These are phyloP conservation scores for Termitomyces sp. DNA, from an alignment of 768 basidiomycete species.

Conservation along the genomic window DNA sequence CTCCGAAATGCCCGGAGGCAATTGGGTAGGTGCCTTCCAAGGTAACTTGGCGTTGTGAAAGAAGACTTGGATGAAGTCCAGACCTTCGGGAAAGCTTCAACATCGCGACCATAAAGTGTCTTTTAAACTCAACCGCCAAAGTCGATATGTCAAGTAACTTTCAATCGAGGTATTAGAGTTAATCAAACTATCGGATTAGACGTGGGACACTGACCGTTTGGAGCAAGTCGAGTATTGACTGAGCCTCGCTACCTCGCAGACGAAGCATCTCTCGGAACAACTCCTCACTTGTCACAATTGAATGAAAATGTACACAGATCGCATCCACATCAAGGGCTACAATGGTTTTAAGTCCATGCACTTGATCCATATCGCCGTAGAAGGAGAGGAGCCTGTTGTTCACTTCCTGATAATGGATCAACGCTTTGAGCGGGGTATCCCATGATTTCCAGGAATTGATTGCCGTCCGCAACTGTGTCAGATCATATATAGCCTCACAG, in stretches of 20 bases:
- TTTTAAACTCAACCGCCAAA: conserved; percentile 5
- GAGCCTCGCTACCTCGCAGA: conserved; percentile 4
- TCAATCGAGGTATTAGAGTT: neutral
- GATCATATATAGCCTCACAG: conserved; percentile 3
- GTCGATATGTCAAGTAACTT: conserved; percentile 10
- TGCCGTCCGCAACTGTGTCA: neutral
- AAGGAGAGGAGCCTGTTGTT: conserved; percentile 3
- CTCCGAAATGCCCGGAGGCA: conserved; percentile 24
- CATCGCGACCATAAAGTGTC: conserved; percentile 10
- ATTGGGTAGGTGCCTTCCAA: conserved; percentile 12
- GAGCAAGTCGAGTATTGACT: conserved; percentile 10
- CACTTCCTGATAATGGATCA: neutral
- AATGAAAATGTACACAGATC: conserved; percentile 6
- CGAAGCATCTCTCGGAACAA: neutral
- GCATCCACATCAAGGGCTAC: conserved; percentile 9
- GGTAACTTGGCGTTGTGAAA: conserved; percentile 11
- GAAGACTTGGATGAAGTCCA: conserved; percentile 20
- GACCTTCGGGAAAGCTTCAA: conserved; percentile 23
- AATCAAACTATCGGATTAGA: too few relatives aligned
- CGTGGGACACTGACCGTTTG: conserved; percentile 4
- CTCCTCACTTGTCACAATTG: neutral
- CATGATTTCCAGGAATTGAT: conserved; percentile 2
- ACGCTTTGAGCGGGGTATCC: neutral
- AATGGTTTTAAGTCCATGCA: neutral
- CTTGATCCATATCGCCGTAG: conserved; percentile 1